Base-by-base conservation (phyloP, 306 rosid species). In the Vigna mungo region DNA sequence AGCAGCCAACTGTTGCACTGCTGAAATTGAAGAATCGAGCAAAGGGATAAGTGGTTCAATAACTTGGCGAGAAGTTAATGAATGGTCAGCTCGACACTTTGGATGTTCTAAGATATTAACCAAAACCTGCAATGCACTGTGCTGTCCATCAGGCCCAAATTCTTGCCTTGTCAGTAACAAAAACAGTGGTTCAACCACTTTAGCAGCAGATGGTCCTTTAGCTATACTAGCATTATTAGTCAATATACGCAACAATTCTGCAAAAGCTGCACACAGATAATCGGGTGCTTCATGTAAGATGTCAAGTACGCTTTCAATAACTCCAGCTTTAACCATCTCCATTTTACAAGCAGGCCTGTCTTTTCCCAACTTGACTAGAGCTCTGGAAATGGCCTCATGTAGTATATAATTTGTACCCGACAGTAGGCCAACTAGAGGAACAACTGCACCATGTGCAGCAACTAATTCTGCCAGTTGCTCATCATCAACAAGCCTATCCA, bases 271-370 rank as follows among this genome's bases (percentile, higher is more conserved):
- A 80, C 93, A 88, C 37, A 92, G 93, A 84, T 82, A 92, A 88
- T 93, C 99, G 34, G 99, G 99, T 65, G 99, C 97, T 66, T 91
- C 98, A 17, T 85, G 86, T 72, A 96, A 89, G 78, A 92, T 85
- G 77, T 90, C 87, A 37, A 96, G 96, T 78, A 88, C 43, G 76
- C 98, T 96, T 80, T 93, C 99, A 80, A 91, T 90, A 54, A 91
- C 97, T 68, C 97, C 94, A 80, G 98, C 93, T 88, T 96, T 96
- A 72, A 96, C 98, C 98, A 96, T 96, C 87, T 96, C 99, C 92
- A 89, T 78, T 84, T 96, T 96, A 81, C 99, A 92, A 72, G 92
- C 94, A 82, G 98, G 99, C 80, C 98, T 87, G 78, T 96, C 99
- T 89, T 96, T 92, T 74, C 94, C 98, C 77, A 96, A 85, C 85